phyloP scores from a whole-genome alignment of 2,329 filamentous ascomycete genomes.

The Colletotrichum sp. region DNA sequence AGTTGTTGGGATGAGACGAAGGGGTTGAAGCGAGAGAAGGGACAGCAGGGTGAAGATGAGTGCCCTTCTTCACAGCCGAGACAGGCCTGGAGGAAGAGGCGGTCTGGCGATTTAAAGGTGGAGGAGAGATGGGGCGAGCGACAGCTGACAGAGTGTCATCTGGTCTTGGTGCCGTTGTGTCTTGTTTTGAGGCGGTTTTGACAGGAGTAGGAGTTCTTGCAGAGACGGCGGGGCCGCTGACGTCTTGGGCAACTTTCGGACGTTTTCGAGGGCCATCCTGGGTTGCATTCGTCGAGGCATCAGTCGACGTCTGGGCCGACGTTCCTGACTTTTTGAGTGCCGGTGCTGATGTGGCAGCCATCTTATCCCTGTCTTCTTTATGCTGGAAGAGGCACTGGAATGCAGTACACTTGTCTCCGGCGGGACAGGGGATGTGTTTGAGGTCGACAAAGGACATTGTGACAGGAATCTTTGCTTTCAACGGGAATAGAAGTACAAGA shows the following conservation, averaged over 20 bases:
- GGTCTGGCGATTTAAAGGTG: conserved; percentile 28
- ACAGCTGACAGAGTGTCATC: conserved; percentile 26
- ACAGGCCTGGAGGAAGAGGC: not conserved
- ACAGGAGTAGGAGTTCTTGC: conserved; percentile 13
- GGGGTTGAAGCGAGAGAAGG: conserved; percentile 11
- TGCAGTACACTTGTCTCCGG: conserved; percentile 51
- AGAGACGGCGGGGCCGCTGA: conserved; percentile 11
- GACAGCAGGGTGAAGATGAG: not conserved
- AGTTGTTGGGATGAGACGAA: conserved; percentile 3
- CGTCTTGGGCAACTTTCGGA: conserved; percentile 26
- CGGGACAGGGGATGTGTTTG: conserved; percentile 56
- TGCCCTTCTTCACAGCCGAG: not conserved
- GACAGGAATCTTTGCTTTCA: not conserved
- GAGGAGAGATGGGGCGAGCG: conserved; percentile 37
- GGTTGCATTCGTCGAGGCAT: conserved; percentile 21
- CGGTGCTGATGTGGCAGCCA: conserved; percentile 14
- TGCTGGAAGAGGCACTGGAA: conserved; percentile 58
- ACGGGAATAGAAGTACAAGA: not conserved
- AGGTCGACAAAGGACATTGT: conserved; percentile 32
- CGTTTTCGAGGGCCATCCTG: conserved; percentile 37
- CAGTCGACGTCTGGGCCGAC: conserved; percentile 5
- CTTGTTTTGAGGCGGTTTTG: conserved; percentile 22
- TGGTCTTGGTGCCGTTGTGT: conserved; percentile 14
- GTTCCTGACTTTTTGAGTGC: conserved; percentile 8
- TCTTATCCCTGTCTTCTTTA: conserved; percentile 33